Base-by-base conservation (phyloP, 139 green algal species). In the Chlamydomonas eustigma region DNA sequence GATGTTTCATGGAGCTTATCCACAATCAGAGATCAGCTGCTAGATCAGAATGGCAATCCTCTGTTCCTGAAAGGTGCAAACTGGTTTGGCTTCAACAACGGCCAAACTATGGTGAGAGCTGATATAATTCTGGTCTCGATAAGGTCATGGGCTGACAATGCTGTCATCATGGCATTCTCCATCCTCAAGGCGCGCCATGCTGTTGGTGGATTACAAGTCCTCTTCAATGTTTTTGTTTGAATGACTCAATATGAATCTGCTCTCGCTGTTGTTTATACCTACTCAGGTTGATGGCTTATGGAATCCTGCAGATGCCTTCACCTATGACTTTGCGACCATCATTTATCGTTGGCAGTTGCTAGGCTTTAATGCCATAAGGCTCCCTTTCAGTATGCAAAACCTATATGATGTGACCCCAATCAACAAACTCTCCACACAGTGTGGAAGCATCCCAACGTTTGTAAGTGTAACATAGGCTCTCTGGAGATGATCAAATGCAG, bases 291-390 rank as follows among this genome's bases (percentile, higher is more conserved):
- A 76, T 72, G 81, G 35, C 31, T 37, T 71, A 50, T 79, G 38
- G 50, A 69, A 65, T 35, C 66, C 66, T 18, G 30, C 8, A 32
- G 50, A 39, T 50, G 66, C 24, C 66, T 51, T 71, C 3, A 72
- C 50, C 3, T 51, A 71, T 12, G 74, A 79, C 74, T 79, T 79
- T 65, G 58, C 74, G 28, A 74, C 58, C 58, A 58, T 79, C 58
- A 69, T 72, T 33, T 74, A 65, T 25, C 74, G 63, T 12, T 39
- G 36, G 74, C 58, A 64, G 25, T 37, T 79, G 36, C 74, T 79
- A 4, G 74, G 74, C 32, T 74, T 79, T 63, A 79, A 79, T 63
- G 25, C 74, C 33, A 44, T 79, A 31, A 37, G 74, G 37, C 34
- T 79, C 5, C 74, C 74, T 5, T 79, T 79, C 63, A 67, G 12